These are phyloP conservation scores for Mycocentrospora acerina DNA, from an alignment of 2,329 filamentous ascomycete genomes.

Conservation along the genomic window DNA sequence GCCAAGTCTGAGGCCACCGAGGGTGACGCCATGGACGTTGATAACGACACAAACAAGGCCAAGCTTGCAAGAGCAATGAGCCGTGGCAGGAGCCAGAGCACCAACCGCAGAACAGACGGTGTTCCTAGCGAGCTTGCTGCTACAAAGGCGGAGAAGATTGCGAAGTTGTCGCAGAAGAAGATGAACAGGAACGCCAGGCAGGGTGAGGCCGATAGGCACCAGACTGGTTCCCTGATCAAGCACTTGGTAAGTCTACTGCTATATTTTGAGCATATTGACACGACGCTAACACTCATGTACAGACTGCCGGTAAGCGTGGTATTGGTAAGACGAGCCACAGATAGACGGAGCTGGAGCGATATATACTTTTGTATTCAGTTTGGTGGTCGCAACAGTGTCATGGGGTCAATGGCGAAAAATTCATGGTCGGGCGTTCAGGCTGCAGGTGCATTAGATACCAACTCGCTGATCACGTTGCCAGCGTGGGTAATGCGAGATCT, in stretches of 20 bases:
- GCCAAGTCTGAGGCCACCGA: conserved; percentile 55
- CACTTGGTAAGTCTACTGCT: conserved; percentile 71
- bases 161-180: conserved; percentile 92
- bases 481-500: conserved; percentile 23
- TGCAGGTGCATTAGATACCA: conserved; percentile 37
- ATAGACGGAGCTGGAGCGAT: conserved; percentile 19
- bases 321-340: conserved; percentile 80
- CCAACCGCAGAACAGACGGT: conserved; percentile 75
- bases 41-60: conserved; percentile 42
- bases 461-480: conserved; percentile 17
- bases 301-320: conserved; percentile 88
- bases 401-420: conserved; percentile 20
- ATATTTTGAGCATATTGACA: not conserved
- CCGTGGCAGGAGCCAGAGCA: conserved; percentile 64
- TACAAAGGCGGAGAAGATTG: conserved; percentile 79
- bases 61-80: conserved; percentile 66
- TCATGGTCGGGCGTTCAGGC: conserved; percentile 33
- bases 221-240: conserved; percentile 77
- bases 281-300: conserved; percentile 15
- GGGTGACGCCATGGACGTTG: conserved; percentile 72
- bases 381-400: conserved; percentile 7
- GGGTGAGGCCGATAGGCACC: conserved; percentile 94
- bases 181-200: conserved; percentile 98
- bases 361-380: conserved; percentile 12
- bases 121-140: conserved; percentile 67